Evolutionary conservation across 2,329 filamentous ascomycete species (phyloP).

Genomic region (Sporothrix schenckii): DNA sequence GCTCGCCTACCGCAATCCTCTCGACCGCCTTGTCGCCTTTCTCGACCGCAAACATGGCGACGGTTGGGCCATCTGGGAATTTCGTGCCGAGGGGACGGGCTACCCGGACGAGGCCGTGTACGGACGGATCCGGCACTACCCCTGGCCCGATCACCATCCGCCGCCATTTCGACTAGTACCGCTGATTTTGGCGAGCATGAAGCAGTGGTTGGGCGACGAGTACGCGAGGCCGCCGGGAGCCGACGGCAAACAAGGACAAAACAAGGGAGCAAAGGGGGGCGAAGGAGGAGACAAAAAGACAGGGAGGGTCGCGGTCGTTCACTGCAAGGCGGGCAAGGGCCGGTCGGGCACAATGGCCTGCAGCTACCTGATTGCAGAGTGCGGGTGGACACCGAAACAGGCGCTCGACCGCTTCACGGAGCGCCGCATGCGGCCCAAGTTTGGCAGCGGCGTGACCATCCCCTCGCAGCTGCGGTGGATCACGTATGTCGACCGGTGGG

Average conservation of each 20-base stretch:
- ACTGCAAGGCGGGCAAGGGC: conserved; percentile 97
- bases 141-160: conserved; percentile 96
- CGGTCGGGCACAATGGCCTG: conserved; percentile 85
- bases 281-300: conserved; percentile 26
- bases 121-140: conserved; percentile 82
- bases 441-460: conserved; percentile 84
- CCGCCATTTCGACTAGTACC: conserved; percentile 90
- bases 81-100: conserved; percentile 92
- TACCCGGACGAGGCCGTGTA: conserved; percentile 92
- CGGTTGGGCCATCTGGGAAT: conserved; percentile 97
- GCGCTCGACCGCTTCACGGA: conserved; percentile 68
- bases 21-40: conserved; percentile 83
- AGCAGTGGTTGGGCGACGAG: conserved; percentile 72
- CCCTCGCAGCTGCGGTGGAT: conserved; percentile 89
- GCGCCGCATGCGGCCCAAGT: conserved; percentile 83
- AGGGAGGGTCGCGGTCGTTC: conserved; percentile 78
- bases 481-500: conserved; percentile 86
- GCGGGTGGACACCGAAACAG: conserved; percentile 61
- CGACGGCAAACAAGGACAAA: conserved; percentile 40
- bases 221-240: conserved; percentile 34
- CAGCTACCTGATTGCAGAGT: conserved; percentile 87
- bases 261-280: conserved; percentile 31
- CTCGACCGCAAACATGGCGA: conserved; percentile 81
- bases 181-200: conserved; percentile 88
- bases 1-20: conserved; percentile 89